Base-by-base conservation (phyloP, 805 yeast species). In the Clavispora santaluciae region DNA sequence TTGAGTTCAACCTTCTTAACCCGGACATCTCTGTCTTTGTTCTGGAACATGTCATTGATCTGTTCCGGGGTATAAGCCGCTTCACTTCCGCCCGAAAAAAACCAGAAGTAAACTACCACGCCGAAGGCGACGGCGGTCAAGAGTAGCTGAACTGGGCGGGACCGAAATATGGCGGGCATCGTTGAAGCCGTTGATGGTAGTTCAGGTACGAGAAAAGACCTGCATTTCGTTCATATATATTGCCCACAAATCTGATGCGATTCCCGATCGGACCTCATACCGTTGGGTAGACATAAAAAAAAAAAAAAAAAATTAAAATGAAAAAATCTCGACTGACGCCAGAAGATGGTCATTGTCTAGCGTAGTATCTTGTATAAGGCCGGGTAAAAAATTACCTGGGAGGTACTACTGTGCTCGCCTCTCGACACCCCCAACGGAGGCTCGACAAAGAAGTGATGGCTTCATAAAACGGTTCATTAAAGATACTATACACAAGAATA, bases 11-110 rank as follows among this genome's bases (percentile, higher is more conserved):
- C 52, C 43, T 66, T 64, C n/a, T 61, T 61, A 29, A 48, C 40
- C 11, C 31, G 23, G 3, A 59, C 55, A 17, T 58, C 61, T 22
- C 51, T 49, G 35, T 63, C 60, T 34, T 70, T 64, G 44, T 73
- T 72, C 41, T 72, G 73, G 28, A 73, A 54, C 22, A 73, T 48
- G 18, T 72, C 64, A 46, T 73, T 73, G 51, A 73, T 49, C 46
- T 73, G 72, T 50, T 72, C 77, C 7, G 65, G 56, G n/a, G 55
- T 33, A 33, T 40, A 54, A n/a, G 43, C 35, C 15, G 45, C 52
- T 15, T 41, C 26, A 11, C 33, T 23, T 17, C 23, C 26, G 8
- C 30, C 28, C 15, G 45, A 11, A 24, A 26, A 28, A 10, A 6
- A 16, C n/a, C 12, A 35, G 12, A n/a, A 22, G 24, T 16, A 16